A percentile compares a stretch with the other conserved stretches of the same genome.
These are phyloP conservation scores for Hypoxylon sp. DNA, from an alignment of 2,329 filamentous ascomycete genomes.

Conservation along the genomic window DNA sequence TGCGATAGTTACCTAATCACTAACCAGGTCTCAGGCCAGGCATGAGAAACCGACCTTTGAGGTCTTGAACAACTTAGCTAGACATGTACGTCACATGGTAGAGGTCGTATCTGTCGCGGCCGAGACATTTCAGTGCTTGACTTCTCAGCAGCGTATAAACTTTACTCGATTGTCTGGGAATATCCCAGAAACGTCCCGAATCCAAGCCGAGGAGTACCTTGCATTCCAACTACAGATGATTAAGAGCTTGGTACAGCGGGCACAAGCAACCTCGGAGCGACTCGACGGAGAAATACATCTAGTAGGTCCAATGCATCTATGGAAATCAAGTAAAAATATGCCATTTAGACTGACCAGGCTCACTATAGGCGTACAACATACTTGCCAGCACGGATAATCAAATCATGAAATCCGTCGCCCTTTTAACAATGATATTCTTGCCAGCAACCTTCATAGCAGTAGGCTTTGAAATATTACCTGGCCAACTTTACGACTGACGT, in stretches of 20 bases:
- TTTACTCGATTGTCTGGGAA: neutral
- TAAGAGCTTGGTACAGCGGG: neutral
- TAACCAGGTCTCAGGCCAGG: neutral
- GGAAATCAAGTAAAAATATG: neutral
- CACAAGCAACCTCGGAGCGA: conserved; percentile 6
- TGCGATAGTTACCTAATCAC: neutral
- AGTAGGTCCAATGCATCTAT: neutral
- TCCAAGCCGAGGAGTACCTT: neutral
- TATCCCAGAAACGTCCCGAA: neutral
- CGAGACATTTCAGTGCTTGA: neutral
- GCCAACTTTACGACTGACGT: neutral
- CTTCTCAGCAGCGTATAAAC: neutral
- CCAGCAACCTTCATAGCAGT: conserved; percentile 2
- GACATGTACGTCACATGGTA: neutral
- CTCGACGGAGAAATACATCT: conserved; percentile 1
- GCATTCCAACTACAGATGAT: neutral
- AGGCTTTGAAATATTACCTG: neutral
- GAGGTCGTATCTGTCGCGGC: conserved; percentile 1
- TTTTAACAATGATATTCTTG: conserved; percentile 5
- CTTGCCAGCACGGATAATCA: conserved; percentile 5
- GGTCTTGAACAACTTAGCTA: conserved; percentile 2
- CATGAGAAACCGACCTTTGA: conserved; percentile 1
- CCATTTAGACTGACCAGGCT: neutral
- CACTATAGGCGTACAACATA: neutral
- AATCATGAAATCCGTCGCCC: conserved; percentile 1